A percentile compares a stretch with the other conserved stretches of the same genome.
Evolutionary conservation across 352 stramenopile species (phyloP).

Genomic region (Pythium sukuiense): DNA sequence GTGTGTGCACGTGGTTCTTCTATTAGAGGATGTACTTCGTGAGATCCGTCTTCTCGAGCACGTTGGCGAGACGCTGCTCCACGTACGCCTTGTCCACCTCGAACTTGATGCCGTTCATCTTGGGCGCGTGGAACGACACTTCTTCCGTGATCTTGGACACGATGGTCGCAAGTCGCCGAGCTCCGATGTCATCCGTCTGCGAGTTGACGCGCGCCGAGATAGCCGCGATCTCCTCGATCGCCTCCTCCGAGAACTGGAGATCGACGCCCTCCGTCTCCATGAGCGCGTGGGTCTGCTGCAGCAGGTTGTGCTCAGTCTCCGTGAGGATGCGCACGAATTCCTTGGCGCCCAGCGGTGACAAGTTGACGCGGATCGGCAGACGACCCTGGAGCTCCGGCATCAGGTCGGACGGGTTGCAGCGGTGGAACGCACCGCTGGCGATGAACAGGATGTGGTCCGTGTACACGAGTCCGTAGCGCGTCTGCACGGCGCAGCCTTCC

Average conservation of each 20-base stretch:
- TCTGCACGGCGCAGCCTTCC: slow-evolving; percentile 95
- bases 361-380: slow-evolving; percentile 97
- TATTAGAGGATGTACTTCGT: slow-evolving; percentile 97
- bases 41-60: slow-evolving; percentile 94
- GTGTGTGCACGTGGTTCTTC: background rate
- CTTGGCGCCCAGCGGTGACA: slow-evolving; percentile 95
- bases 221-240: slow-evolving; percentile 78
- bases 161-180: slow-evolving; percentile 94
- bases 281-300: slow-evolving; percentile 95
- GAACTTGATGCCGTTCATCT: slow-evolving; percentile 84
- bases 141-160: slow-evolving; percentile 98
- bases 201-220: slow-evolving; percentile 94
- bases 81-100: slow-evolving; percentile 94
- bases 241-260: slow-evolving; percentile 93
- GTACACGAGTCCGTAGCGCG: slow-evolving; percentile 93
- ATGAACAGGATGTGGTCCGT: slow-evolving; percentile 99
- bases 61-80: slow-evolving; percentile 89
- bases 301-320: slow-evolving; percentile 94
- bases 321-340: slow-evolving; percentile 98
- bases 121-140: slow-evolving; percentile 96
- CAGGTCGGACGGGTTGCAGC: slow-evolving; percentile 96
- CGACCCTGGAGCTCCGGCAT: slow-evolving; percentile 97
- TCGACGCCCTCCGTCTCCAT: slow-evolving; percentile 95
- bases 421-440: slow-evolving; percentile 94
- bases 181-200: slow-evolving; percentile 98